Percentiles rank a stretch among this genome's conserved stretches.
These are phyloP conservation scores for Petasospora fabianii DNA, from an alignment of 1,139 yeast genomes.

Conservation along the genomic window DNA sequence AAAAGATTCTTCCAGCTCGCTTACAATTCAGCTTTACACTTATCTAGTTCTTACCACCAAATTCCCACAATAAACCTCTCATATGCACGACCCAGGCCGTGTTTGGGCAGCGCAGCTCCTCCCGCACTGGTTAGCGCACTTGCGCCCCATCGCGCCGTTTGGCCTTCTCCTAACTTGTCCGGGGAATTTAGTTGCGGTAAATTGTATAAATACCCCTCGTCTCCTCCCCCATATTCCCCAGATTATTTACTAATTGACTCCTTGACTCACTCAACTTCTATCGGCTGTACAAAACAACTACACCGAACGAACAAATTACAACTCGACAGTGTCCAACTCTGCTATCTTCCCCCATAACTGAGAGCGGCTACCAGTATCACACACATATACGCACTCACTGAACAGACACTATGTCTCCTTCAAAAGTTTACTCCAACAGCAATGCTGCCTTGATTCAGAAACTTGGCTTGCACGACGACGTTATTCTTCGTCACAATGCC, in stretches of 20 bases:
- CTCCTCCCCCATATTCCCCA: conserved; percentile 1
- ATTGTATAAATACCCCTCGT: conserved; percentile 5
- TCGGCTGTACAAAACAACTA: too few species aligned
- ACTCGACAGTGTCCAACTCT: too few species aligned
- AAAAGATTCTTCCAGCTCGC: background rate
- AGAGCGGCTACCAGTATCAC: too few species aligned
- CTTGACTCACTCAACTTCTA: conserved; percentile 4
- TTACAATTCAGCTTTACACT: background rate
- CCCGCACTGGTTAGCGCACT: conserved; percentile 6
- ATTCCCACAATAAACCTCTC: background rate
- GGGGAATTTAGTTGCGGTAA: conserved; percentile 1
- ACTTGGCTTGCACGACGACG: conserved; percentile 34
- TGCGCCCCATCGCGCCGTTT: conserved; percentile 8
- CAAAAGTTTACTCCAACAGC: conserved; percentile 22
- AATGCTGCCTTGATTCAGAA: conserved; percentile 27
- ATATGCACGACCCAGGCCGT: background rate
- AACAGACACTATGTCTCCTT: conserved; percentile 25
- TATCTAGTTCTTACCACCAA: background rate
- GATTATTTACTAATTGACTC: conserved; percentile 1
- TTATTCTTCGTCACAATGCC: conserved; percentile 67
- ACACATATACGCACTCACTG: conserved; percentile 2
- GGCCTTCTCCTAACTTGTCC: conserved; percentile 8
- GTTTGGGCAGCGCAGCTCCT: background rate
- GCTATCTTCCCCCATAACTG: too few species aligned
- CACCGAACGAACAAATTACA: too few species aligned